Base-by-base conservation (phyloP, 2,329 filamentous ascomycete genomes). In the Bipolaris sorokiniana region DNA sequence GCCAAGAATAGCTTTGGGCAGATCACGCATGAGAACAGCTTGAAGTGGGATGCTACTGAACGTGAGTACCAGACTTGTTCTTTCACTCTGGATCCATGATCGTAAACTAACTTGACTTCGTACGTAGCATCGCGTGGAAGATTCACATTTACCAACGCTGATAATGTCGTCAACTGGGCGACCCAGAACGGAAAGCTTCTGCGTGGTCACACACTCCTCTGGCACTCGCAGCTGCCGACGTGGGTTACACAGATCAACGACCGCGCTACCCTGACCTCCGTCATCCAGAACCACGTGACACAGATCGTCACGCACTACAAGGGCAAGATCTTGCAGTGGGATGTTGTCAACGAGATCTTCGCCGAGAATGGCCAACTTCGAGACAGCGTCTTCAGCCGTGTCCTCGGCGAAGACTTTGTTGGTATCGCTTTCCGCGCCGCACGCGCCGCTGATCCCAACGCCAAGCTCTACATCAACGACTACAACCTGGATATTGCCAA, bases 391-490 rank as follows among this genome's bases (percentile, higher is more conserved):
- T 91, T 90, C 78, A 88, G 80, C 65, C 81, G 84, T 22, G 85
- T 91, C 2, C 82, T 91, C 4, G 88, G 89, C 45, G 88, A 90
- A 76, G 83, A 84, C 73, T 91, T 88, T 69, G 85, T 92, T 51
- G 79, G 80, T 20, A 88, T 90, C 66, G 89, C 89, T 36, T 92
- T 91, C 78, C 81, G 84, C 51, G 85, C 89, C 9, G 89, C 90
- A 16, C 83, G 84, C 49, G 81, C 81, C 7, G 88, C 87, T 11
- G 89, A 91, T 71, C 87, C 89, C 2, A 67, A 76, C 54, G 88
- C 86, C 3, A 88, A 88, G 76, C 81, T 92, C 38, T 92, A 90
- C 80, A 90, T 91, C 78, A 92, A 92, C 76, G 89, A 92, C 69
- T 82, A 81, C 72, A 82, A 81, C 78, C 82, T 90, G 49, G 88